Base-by-base conservation (phyloP, 371 early-diverging fungal species). In the Mucor velutinosus region DNA sequence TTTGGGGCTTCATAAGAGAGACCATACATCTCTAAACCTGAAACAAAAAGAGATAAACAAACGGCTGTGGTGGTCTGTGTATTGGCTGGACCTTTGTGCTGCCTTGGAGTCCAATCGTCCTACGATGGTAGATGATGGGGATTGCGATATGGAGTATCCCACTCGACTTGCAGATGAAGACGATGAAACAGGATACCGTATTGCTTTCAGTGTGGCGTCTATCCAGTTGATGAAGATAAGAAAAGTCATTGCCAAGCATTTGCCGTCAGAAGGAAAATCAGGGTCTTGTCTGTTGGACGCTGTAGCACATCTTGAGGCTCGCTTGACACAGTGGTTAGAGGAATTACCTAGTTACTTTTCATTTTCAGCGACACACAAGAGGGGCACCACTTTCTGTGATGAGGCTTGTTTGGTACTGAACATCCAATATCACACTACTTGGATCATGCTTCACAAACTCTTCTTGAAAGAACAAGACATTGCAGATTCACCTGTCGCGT, bases 41-140 rank as follows among this genome's bases (percentile, higher is more conserved):
- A 73, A 76, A 21, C 83, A 86, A 57, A 70, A 80, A 14, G 85
- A 87, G 67, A 78, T 77, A 25, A 84, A 82, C 57, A 86, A 86
- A 62, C 85, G 83, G 0, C 70, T 87, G 14, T 87, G 88, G 88
- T 87, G 87, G 87, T 83, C 87, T 6, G 83, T 83, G 33, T 87
- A 87, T 56, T 85, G 86, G 79, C 76, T 85, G 2, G 86, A 87
- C 60, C 78, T 83, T 6, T 79, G 77, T 66, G 79, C 83, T 11
- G 79, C 83, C 2, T 57, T 83, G 12, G 83, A 79, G 53, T 76
- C 79, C 2, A 83, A 83, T 61, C 69, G 83, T 41, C 78, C 83
- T 0, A 79, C 79, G 1, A 83, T 83, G 86, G 78, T 87, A 60
- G 86, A 87, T 69, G 88, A 87, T 59, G 76, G 82, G 30, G 88